Percentiles rank a stretch among this genome's conserved stretches.
phyloP scores from a whole-genome alignment of 2,329 filamentous ascomycete genomes.

The Coniella lustricola region DNA sequence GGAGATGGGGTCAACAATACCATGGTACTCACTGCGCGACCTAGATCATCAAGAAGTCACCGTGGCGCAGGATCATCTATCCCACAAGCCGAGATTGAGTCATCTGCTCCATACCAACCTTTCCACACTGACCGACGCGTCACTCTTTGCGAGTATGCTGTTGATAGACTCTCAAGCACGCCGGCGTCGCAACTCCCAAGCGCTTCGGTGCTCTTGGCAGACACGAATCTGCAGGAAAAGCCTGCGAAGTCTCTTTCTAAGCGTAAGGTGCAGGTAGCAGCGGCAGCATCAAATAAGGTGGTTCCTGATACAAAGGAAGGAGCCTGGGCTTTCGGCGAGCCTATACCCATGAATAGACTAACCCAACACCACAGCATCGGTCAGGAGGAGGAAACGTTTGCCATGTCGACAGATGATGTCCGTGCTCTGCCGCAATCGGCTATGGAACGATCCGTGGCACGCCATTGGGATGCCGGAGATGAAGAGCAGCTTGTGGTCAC shows the following conservation, averaged over 20 bases:
- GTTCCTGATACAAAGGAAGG: constrained; percentile 4
- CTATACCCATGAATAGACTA: constrained; percentile 42
- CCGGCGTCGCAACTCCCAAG: constrained; percentile 24
- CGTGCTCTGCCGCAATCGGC: constrained; percentile 55
- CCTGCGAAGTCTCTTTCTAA: constrained; percentile 19
- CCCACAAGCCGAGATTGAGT: constrained; percentile 82
- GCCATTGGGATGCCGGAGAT: constrained; percentile 47
- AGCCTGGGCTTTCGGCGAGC: constrained; percentile 56
- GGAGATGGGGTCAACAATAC: constrained; percentile 50
- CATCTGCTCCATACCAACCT: constrained; percentile 89
- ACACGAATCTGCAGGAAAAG: constrained; percentile 34
- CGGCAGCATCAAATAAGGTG: constrained; percentile 2
- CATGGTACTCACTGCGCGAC: constrained; percentile 40
- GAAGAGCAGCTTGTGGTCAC: constrained; percentile 77
- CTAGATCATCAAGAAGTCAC: constrained; percentile 29
- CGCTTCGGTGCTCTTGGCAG: constrained; percentile 33
- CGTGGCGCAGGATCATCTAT: constrained; percentile 55
- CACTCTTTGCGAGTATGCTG: constrained; percentile 60
- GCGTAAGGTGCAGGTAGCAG: constrained; percentile 23
- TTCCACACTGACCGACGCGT: constrained; percentile 90
- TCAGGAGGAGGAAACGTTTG: constrained; percentile 45
- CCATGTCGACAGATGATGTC: constrained; percentile 44
- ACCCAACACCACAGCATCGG: constrained; percentile 42
- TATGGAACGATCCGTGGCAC: constrained; percentile 48
- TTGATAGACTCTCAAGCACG: constrained; percentile 10